Percentiles rank a stretch among this genome's conserved stretches.
Conservation (phyloP, 1,139 yeast species). For the Kurtzmaniella quercitrusa region DNA sequence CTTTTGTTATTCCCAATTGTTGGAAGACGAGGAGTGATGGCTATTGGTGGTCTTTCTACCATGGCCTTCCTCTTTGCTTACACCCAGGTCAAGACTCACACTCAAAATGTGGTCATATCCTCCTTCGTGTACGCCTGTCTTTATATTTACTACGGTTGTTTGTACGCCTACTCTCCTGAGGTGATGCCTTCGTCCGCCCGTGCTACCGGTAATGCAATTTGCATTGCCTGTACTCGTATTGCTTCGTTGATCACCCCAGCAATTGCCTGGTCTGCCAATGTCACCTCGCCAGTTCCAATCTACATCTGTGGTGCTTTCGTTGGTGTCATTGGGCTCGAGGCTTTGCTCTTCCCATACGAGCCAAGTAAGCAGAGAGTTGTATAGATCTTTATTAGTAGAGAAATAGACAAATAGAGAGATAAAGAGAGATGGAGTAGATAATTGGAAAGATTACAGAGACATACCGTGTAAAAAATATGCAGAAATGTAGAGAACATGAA, state of each 20-base stretch:
- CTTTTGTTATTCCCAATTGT: conserved; percentile 20
- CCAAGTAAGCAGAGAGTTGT: conserved; percentile 27
- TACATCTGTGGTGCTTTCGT: conserved; percentile 32
- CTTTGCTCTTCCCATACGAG: conserved; percentile 30
- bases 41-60: conserved; percentile 29
- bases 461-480: too few relatives aligned
- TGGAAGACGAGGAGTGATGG: conserved; percentile 32
- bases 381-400: too few relatives aligned
- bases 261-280: conserved; percentile 25
- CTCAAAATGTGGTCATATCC: conserved; percentile 25
- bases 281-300: conserved; percentile 27
- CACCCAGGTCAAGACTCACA: conserved; percentile 25
- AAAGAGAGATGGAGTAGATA: too few relatives aligned
- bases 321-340: conserved; percentile 26
- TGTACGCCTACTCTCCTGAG: conserved; percentile 33
- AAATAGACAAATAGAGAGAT: too few relatives aligned
- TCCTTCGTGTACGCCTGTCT: conserved; percentile 25
- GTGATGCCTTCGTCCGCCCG: conserved; percentile 32
- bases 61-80: conserved; percentile 34
- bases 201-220: conserved; percentile 31
- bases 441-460: too few relatives aligned
- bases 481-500: too few relatives aligned
- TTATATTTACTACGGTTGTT: conserved; percentile 29
- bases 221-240: conserved; percentile 25
- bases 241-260: conserved; percentile 28